Percentiles rank a stretch among this genome's conserved stretches.
Evolutionary conservation across 2,329 filamentous ascomycete genomes (phyloP).

Genomic region (Sporothrix protearum): DNA sequence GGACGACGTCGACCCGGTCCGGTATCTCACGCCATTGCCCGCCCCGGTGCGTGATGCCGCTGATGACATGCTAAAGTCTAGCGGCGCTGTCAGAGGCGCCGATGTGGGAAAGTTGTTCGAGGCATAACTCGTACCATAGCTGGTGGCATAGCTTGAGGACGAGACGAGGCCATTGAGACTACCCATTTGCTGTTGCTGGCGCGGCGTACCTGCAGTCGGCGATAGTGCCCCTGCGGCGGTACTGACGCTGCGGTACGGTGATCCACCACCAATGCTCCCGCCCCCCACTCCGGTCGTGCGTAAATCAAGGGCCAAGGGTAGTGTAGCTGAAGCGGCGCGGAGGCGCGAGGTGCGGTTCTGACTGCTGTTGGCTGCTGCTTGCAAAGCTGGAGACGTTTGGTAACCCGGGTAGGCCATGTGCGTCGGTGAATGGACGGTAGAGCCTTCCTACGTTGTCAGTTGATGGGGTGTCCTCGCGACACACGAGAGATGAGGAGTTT

Average conservation of each 20-base stretch:
- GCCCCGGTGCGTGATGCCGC: conserved; percentile 35
- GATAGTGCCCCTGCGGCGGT: neutral
- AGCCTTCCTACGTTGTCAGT: conserved; percentile 37
- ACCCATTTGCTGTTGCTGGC: conserved; percentile 16
- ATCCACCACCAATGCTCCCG: neutral
- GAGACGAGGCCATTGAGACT: conserved; percentile 34
- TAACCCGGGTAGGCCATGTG: conserved; percentile 50
- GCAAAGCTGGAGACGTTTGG: conserved; percentile 39
- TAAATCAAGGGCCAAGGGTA: conserved; percentile 44
- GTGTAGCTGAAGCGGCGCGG: conserved; percentile 47
- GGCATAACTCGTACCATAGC: conserved; percentile 40
- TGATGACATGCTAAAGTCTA: conserved; percentile 50
- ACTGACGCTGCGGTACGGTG: conserved; percentile 40
- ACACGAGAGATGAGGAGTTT: neutral
- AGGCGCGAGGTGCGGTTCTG: conserved; percentile 45
- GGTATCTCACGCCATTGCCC: conserved; percentile 27
- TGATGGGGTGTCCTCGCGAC: conserved; percentile 15
- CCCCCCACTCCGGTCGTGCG: conserved; percentile 29
- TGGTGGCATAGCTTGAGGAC: conserved; percentile 30
- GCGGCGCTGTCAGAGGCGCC: conserved; percentile 52
- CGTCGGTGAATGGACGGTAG: conserved; percentile 48
- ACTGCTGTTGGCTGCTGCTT: conserved; percentile 36
- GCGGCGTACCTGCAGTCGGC: neutral
- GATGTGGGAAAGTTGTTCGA: conserved; percentile 45
- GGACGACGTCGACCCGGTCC: conserved; percentile 32